phyloP scores from a whole-genome alignment of 495 filamentous ascomycete genomes.

The Aspergillus nanangensis region DNA sequence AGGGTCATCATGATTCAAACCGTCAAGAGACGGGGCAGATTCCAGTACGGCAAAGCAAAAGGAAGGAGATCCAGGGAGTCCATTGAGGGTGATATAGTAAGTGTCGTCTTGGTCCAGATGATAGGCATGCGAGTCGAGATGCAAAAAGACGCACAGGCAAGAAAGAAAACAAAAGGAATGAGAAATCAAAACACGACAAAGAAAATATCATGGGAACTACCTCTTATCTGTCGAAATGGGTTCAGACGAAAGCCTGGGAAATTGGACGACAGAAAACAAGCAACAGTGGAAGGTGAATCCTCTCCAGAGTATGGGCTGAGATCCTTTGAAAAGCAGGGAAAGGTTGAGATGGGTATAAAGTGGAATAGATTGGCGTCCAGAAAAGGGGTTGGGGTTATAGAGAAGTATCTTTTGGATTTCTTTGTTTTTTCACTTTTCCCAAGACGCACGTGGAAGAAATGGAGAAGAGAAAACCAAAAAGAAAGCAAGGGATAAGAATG shows the following conservation, averaged over 20 bases:
- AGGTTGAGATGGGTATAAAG: constrained; percentile 9
- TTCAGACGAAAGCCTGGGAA: constrained; percentile 36
- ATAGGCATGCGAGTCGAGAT: constrained; percentile 18
- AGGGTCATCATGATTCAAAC: constrained; percentile 22
- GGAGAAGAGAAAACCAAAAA: too few relatives aligned
- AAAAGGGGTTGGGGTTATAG: neutral
- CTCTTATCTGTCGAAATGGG: constrained; percentile 35
- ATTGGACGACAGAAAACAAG: constrained; percentile 20
- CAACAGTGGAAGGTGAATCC: constrained; percentile 37
- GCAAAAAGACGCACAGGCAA: constrained; percentile 11
- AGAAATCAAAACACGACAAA: constrained; percentile 19
- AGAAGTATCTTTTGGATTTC: too few relatives aligned
- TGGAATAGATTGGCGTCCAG: neutral
- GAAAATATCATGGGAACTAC: constrained; percentile 42
- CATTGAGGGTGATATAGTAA: neutral
- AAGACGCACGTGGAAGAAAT: too few relatives aligned
- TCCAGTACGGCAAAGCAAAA: constrained; percentile 13
- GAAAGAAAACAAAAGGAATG: constrained; percentile 14
- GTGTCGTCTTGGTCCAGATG: constrained; percentile 10
- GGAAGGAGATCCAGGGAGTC: constrained; percentile 10
- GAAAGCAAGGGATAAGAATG: too few relatives aligned
- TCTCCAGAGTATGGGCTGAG: constrained; percentile 34
- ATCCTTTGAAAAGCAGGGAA: constrained; percentile 27
- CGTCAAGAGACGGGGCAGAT: constrained; percentile 18
- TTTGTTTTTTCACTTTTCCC: too few relatives aligned